Base-by-base conservation (phyloP, 495 filamentous ascomycete genomes). In the Glonium stellatum region DNA sequence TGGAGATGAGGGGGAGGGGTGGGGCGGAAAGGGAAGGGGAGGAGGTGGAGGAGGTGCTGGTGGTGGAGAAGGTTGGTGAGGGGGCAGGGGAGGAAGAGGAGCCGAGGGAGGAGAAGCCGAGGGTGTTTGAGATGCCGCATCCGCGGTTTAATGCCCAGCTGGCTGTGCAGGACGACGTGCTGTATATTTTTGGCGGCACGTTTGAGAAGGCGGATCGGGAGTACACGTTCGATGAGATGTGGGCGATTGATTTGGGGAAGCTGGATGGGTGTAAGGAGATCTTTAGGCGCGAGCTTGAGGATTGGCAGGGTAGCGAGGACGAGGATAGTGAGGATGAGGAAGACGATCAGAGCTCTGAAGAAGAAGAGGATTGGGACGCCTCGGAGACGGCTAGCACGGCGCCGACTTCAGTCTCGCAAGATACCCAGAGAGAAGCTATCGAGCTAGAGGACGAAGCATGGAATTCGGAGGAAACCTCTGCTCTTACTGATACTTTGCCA, bases 191-290 rank as follows among this genome's bases (percentile, higher is more conserved):
- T 67, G 91, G 93, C 19, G 93, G 93, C 13, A 98, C 90, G 0
- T 96, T 88, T 66, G 93, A 98, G 68, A 91, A 92, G 72, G 92
- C 88, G 21, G 93, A 97, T 67, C 82, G 87, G 18, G 93, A 98
- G 70, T 96, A 87, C 67, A 96, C 88, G 1, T 95, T 95, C 73
- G 90, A 96, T 69, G 92, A 97, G 66, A 78, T 97, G 78, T 92
- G 89, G 69, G 86, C 89, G 10, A 85, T 97, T 63, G 90, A 97
- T 69, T 79, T 97, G 36, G 90, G 86, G 52, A 95, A 92, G 71
- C 75, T 97, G 58, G 92, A 97, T 68, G 93, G 93, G 12, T 88
- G 92, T 62, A 88, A 88, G 72, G 86, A 95, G 70, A 80, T 93
- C 49, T 98, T 92, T 74, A 87, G 82, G 66, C 76, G 87, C 46